phyloP scores from a whole-genome alignment of 371 early-diverging fungal species.

The Mucor plumbeus region DNA sequence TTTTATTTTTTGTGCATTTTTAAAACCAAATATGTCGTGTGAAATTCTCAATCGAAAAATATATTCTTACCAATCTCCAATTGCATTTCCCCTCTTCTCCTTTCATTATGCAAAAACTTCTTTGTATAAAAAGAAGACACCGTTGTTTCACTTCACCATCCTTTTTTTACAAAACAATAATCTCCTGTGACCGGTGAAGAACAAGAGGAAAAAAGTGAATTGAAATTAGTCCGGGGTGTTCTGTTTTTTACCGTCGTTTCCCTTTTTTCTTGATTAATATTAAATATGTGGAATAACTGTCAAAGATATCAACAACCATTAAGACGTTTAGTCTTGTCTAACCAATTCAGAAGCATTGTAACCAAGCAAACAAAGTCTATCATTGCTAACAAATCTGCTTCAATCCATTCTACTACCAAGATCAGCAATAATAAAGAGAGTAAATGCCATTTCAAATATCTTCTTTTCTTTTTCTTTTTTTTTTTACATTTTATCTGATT shows the following conservation, averaged over 20 bases:
- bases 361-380: not conserved
- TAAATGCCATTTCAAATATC: not conserved
- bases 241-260: constrained; percentile 8
- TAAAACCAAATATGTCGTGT: constrained; percentile 1
- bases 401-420: constrained; percentile 12
- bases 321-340: not conserved
- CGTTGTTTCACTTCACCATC: not conserved
- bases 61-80: constrained; percentile 1
- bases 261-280: not conserved
- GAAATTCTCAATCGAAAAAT: constrained; percentile 8
- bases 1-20: not conserved
- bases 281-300: constrained; percentile 20
- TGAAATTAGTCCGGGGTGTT: constrained; percentile 11
- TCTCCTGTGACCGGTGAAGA: not conserved
- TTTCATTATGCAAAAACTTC: too few species aligned
- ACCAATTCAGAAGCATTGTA: not conserved
- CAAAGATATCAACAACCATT: constrained; percentile 20
- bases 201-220: not conserved
- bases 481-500: not conserved
- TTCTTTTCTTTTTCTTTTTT: not conserved
- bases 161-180: not conserved
- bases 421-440: constrained; percentile 2
- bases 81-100: not conserved
- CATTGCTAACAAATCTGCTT: not conserved
- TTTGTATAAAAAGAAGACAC: too few species aligned